Base-by-base conservation (phyloP, 2,329 filamentous ascomycete species). In the Colletotrichum lindemuthianum region DNA sequence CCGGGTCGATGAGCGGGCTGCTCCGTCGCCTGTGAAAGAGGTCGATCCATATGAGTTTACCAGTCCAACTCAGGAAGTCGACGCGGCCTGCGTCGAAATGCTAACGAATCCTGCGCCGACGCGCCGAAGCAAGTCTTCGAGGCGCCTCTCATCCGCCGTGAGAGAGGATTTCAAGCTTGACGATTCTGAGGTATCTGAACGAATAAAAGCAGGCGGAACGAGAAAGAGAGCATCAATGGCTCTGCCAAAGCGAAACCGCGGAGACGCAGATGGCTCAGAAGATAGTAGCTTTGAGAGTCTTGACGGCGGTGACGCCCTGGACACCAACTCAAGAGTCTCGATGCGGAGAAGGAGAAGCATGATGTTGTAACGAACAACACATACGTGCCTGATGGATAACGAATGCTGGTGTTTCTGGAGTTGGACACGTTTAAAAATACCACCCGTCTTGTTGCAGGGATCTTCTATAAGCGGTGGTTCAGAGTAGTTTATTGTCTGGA, bases 31-130 rank as follows among this genome's bases (percentile, higher is more conserved):
- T 16, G 49, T 44, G 24, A 48, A 24, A 11, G 45, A 57, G 9
- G 68, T 73, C 10, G 86, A 88, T 68, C 77, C 86, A 7, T 88
- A 88, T 67, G 85, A 88, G 59, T 86, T 88, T 67, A 78, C 78
- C 7, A 78, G 76, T 61, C 81, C 81, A 3, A 84, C 84, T 6
- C 82, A 83, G 1, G 67, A 63, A 54, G 54, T 75, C 40, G 67
- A 66, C 11, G 67, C 16, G 33, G 63, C 53, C 9, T 61, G 8
- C 48, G 63, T 60, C 40, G 60, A 69, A 43, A 54, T 74, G 32
- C 72, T 73, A 63, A 75, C 75, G 45, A 72, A 71, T 53, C 53
- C 68, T 16, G 68, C 58, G 33, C 71, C 71, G 15, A 41, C 61
- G 39, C 78, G 80, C 11, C 72, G 72, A 49, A 71, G 72, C 3